A percentile compares a stretch with the other conserved stretches of the same genome.
phyloP scores from a whole-genome alignment of 345 rosid genomes.

The Pseudoturritis turrita region DNA sequence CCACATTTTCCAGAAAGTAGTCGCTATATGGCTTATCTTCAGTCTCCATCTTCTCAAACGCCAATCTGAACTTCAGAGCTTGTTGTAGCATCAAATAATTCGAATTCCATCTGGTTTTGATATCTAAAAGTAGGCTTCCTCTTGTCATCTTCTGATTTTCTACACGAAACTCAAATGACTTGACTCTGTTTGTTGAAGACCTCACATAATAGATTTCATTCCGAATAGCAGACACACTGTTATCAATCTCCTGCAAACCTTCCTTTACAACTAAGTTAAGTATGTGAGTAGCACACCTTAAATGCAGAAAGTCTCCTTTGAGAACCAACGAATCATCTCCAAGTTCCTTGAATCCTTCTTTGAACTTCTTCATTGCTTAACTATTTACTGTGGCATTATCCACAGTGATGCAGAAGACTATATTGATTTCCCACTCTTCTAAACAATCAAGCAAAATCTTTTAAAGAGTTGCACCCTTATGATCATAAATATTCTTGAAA shows the following conservation, averaged over 20 bases:
- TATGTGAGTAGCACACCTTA: neutral
- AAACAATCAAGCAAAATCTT: neutral
- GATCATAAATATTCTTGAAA: neutral
- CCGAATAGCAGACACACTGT: neutral
- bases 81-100: neutral
- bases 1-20: neutral
- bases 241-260: neutral
- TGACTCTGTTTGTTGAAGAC: neutral
- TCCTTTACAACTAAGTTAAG: neutral
- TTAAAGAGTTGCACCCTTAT: no score
- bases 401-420: neutral
- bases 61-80: neutral
- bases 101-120: neutral
- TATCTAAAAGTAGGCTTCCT: neutral
- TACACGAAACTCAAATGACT: neutral
- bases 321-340: neutral
- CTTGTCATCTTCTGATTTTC: neutral
- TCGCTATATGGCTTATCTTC: neutral
- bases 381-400: neutral
- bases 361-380: neutral
- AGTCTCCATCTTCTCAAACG: neutral
- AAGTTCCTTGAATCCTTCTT: neutral
- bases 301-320: neutral
- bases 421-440: neutral
- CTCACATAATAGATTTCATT: neutral